Base-by-base conservation (phyloP, 2,329 filamentous ascomycete species). In the Penicillium brasilianum region DNA sequence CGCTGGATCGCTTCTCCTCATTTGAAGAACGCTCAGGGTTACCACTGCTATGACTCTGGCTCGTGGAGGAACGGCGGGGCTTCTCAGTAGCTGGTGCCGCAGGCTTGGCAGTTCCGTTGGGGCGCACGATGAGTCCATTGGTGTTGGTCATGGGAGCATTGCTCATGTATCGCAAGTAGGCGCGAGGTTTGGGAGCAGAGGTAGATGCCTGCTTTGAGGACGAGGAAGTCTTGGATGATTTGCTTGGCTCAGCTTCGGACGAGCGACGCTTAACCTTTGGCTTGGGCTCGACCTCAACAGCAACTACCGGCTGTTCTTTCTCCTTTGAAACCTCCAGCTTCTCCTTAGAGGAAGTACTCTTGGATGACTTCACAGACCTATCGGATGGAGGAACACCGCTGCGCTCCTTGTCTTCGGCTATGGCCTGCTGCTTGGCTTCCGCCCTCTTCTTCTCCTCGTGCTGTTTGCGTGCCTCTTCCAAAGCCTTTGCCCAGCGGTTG, bases 131-230 rank as follows among this genome's bases (percentile, higher is more conserved):
- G n/a, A 74, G 77, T 0, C 71, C 73, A 32, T 75, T 73, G 18
- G 74, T 77, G 54, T 80, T 43, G 41, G 53, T 74, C 5, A 77
- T 78, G 44, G 78, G 72, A n/a, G 76, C 79, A 16, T 72, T 73
- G 16, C 72, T 74, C 68, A 80, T 75, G 57, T 75, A 78, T 30
- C 73, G 71, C 37, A 77, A 60, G 61, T 75, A 75, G 41, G 71
- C 70, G 20, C 60, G 69, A 11, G 65, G 65, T 11, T 61, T 61
- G 13, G 69, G 61, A 2, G 64, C 36, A 3, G 70, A 62, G 16
- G 66, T 53, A 7, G 70, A 60, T 6, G 58, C 55, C 28, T 67
- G 62, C 60, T 72, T 75, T 4, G 76, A 74, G 8, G 74, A 72
- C 14, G 71, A 69, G 18, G 67, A 61, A 22, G 61, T 60, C 32